A percentile compares a stretch with the other conserved stretches of the same genome.
phyloP scores from a whole-genome alignment of 768 basidiomycete genomes.

The Cystoderma amianthinum region DNA sequence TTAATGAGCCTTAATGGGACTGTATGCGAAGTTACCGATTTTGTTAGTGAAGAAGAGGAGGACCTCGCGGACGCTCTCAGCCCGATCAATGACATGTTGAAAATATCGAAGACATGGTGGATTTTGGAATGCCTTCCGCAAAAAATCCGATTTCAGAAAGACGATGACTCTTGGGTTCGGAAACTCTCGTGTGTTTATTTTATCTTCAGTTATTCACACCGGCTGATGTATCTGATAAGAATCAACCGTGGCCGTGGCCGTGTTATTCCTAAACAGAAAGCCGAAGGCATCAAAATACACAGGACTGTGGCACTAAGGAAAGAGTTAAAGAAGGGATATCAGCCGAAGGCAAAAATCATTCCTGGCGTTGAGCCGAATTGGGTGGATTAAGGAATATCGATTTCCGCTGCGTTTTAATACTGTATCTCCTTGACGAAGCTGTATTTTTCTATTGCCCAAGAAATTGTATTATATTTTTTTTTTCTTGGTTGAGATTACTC shows the following conservation, averaged over 20 bases:
- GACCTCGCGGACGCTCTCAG: conserved; percentile 50
- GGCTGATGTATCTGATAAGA: conserved; percentile 11
- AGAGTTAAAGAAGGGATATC: conserved; percentile 27
- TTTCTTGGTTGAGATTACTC: too few species aligned
- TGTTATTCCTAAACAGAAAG: conserved; percentile 28
- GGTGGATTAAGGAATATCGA: too few species aligned
- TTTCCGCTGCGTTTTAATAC: too few species aligned
- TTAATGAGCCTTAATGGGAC: conserved; percentile 13
- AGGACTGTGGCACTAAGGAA: conserved; percentile 38
- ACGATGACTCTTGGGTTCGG: conserved; percentile 30
- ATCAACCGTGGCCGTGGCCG: conserved; percentile 37
- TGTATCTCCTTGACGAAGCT: too few species aligned
- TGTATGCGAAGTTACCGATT: conserved; percentile 19
- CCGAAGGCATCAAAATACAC: conserved; percentile 33
- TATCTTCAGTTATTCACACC: background rate
- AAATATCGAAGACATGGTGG: conserved; percentile 52
- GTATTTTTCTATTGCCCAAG: too few species aligned
- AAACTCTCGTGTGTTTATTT: conserved; percentile 25
- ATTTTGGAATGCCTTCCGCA: conserved; percentile 46
- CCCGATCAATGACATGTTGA: conserved; percentile 51
- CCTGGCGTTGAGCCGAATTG: conserved; percentile 20
- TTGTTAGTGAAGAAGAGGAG: conserved; percentile 49
- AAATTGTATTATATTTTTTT: too few species aligned
- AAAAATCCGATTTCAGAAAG: conserved; percentile 30
- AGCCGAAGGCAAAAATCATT: conserved; percentile 29